phyloP scores from a whole-genome alignment of 495 filamentous ascomycete species.

The Amniculicola lignicola region DNA sequence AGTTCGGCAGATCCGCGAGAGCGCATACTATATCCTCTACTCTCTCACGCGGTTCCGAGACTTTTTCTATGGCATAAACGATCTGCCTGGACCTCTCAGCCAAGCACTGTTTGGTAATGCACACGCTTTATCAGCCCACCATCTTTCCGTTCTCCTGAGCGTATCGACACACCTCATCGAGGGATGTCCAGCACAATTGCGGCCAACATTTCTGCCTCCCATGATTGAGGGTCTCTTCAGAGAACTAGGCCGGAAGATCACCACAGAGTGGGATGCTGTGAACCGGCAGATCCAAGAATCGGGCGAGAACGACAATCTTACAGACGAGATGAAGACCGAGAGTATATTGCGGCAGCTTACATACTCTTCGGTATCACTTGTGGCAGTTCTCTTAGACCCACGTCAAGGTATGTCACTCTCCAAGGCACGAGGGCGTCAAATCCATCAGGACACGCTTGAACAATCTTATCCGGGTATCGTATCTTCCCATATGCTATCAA shows the following conservation, averaged over 20 bases:
- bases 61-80: slow-evolving; percentile 82
- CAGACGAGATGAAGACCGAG: slow-evolving; percentile 97
- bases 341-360: slow-evolving; percentile 94
- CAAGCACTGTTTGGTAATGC: slow-evolving; percentile 82
- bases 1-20: slow-evolving; percentile 83
- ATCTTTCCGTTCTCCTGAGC: slow-evolving; percentile 85
- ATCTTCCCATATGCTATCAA: too few species aligned
- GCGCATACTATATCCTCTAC: slow-evolving; percentile 88
- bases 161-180: slow-evolving; percentile 83
- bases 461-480: too few species aligned
- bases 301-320: slow-evolving; percentile 65
- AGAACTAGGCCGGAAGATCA: slow-evolving; percentile 83
- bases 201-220: slow-evolving; percentile 79
- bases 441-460: too few species aligned
- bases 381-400: slow-evolving; percentile 81
- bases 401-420: slow-evolving; percentile 47
- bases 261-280: slow-evolving; percentile 71
- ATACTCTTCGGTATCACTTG: slow-evolving; percentile 84
- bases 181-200: slow-evolving; percentile 75
- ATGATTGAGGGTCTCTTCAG: slow-evolving; percentile 77
- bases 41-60: slow-evolving; percentile 85
- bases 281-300: slow-evolving; percentile 62
- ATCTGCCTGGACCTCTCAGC: slow-evolving; percentile 79
- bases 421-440: too few species aligned
- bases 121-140: slow-evolving; percentile 81